Conservation (phyloP, 2,329 filamentous ascomycete genomes). For the Verticillium klebahnii region DNA sequence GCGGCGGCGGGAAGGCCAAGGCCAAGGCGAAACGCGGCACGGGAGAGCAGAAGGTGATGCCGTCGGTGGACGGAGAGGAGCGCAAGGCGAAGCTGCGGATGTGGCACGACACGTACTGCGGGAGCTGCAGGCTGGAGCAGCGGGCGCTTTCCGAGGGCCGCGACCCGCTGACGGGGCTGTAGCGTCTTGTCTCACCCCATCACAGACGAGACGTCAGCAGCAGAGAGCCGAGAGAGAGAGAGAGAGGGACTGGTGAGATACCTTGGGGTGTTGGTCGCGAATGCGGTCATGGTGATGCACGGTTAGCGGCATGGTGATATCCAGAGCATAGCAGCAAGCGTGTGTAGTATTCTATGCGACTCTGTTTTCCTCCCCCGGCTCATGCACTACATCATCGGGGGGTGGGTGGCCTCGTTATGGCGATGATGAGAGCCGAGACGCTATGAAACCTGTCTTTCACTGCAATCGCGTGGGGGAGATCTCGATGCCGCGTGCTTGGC, state of each 20-base stretch:
- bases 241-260: neutral
- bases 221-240: neutral
- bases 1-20: neutral
- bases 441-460: neutral
- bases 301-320: neutral
- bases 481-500: neutral
- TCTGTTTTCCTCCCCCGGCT: neutral
- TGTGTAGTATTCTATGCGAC: neutral
- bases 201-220: neutral
- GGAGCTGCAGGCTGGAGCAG: conserved; percentile 48
- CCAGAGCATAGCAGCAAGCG: neutral
- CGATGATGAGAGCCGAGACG: neutral
- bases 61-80: conserved; percentile 19
- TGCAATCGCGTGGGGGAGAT: neutral
- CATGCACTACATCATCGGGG: neutral
- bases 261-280: too few relatives aligned
- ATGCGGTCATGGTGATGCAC: neutral
- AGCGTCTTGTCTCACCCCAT: neutral
- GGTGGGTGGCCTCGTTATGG: neutral
- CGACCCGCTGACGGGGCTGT: neutral
- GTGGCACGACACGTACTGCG: conserved; percentile 52
- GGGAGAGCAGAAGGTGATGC: conserved; percentile 25
- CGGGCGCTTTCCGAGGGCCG: conserved; percentile 20
- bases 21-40: conserved; percentile 3
- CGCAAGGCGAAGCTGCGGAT: conserved; percentile 32